Conservation (phyloP, 1,284 basidiomycete species). For the Rhizoctonia solani region DNA sequence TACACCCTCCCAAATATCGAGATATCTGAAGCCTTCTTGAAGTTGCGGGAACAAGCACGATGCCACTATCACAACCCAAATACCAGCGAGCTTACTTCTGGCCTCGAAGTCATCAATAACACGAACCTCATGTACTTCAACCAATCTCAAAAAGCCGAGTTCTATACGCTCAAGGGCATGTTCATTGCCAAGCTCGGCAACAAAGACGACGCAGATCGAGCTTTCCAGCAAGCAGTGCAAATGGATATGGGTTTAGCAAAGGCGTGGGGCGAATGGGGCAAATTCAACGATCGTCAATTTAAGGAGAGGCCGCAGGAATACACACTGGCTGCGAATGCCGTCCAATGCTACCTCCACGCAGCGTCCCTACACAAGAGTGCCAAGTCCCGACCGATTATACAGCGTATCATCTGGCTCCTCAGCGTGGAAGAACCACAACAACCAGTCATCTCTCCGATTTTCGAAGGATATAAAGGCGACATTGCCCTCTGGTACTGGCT, state of each 20-base stretch:
- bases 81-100: constrained; percentile 89
- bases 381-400: constrained; percentile 90
- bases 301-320: constrained; percentile 79
- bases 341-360: constrained; percentile 97
- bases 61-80: constrained; percentile 98
- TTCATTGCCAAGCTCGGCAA: constrained; percentile 90
- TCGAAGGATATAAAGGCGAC: constrained; percentile 97
- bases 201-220: constrained; percentile 88
- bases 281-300: constrained; percentile 93
- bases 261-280: constrained; percentile 99
- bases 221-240: constrained; percentile 94
- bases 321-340: constrained; percentile 83
- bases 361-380: constrained; percentile 94
- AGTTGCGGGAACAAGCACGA: constrained; percentile 98
- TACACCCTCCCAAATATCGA: constrained; percentile 99
- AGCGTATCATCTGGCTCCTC: constrained; percentile 95
- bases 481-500: constrained; percentile 99
- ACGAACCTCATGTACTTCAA: constrained; percentile 99
- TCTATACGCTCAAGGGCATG: constrained; percentile 99
- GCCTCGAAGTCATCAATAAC: constrained; percentile 98
- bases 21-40: constrained; percentile 99
- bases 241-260: constrained; percentile 95
- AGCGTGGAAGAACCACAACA: constrained; percentile 83
- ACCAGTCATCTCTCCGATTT: constrained; percentile 79
- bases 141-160: constrained; percentile 93